Percentiles rank a stretch among this genome's conserved stretches.
Conservation (phyloP, 2,329 filamentous ascomycete species). For the Microcyclospora tardicrescens region DNA sequence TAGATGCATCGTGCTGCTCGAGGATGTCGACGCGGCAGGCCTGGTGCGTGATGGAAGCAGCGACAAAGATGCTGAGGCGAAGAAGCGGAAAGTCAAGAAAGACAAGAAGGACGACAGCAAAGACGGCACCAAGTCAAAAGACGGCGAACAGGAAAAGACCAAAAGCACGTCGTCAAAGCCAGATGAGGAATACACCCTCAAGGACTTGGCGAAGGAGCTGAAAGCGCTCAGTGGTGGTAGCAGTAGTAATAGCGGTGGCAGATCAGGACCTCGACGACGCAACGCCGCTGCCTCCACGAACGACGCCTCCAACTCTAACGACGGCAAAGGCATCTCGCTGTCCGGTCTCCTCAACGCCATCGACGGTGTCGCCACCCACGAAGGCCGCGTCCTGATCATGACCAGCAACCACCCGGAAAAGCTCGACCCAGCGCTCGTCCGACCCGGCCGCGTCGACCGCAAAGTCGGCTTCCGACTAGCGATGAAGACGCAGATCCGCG, state of each 20-base stretch:
- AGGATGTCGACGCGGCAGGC: slow-evolving; percentile 37
- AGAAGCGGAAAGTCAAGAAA: slow-evolving; percentile 4
- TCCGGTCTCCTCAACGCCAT: slow-evolving; percentile 73
- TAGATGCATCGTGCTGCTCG: slow-evolving; percentile 34
- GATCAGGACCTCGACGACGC: slow-evolving; percentile 1
- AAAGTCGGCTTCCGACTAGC: slow-evolving; percentile 47
- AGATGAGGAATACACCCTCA: slow-evolving; percentile 17
- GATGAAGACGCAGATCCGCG: slow-evolving; percentile 26
- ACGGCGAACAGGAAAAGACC: slow-evolving; percentile 6
- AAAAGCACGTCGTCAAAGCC: slow-evolving; percentile 3
- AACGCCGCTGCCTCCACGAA: not conserved
- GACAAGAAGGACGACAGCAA: slow-evolving; percentile 5
- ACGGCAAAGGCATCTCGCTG: slow-evolving; percentile 53
- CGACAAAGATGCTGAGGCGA: slow-evolving; percentile 8
- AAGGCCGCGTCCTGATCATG: slow-evolving; percentile 70
- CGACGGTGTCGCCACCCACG: slow-evolving; percentile 67
- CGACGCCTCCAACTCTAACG: slow-evolving; percentile 6
- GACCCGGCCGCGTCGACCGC: slow-evolving; percentile 59
- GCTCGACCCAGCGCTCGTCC: slow-evolving; percentile 53
- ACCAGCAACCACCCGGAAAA: slow-evolving; percentile 65
- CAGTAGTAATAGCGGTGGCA: slow-evolving; percentile 3
- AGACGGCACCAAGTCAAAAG: slow-evolving; percentile 1
- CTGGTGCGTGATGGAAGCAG: slow-evolving; percentile 25
- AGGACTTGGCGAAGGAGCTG: slow-evolving; percentile 18
- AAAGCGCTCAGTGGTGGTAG: slow-evolving; percentile 7